A percentile compares a stretch with the other conserved stretches of the same genome.
Evolutionary conservation across 495 filamentous ascomycete genomes (phyloP).

Genomic region (Lophium mytilinum): DNA sequence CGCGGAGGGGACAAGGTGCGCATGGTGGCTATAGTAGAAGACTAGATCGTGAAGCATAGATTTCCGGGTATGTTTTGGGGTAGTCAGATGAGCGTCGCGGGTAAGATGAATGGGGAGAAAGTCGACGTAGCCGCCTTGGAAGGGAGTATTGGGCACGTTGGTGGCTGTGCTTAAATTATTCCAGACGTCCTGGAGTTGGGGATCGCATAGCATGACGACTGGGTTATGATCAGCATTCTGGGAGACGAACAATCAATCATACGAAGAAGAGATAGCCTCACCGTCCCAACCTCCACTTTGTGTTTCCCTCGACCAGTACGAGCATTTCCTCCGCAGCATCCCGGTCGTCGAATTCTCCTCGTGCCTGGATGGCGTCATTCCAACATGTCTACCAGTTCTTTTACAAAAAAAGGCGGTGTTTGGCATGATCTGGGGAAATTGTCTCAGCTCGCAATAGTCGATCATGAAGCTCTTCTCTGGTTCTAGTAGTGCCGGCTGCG

Average conservation of each 20-base stretch:
- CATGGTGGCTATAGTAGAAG: slow-evolving; percentile 15
- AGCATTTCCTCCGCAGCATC: slow-evolving; percentile 17
- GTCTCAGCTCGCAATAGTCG: slow-evolving; percentile 21
- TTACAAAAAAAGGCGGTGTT: slow-evolving; percentile 11
- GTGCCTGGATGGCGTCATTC: slow-evolving; percentile 10
- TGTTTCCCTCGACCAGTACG: slow-evolving; percentile 14
- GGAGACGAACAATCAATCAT: not conserved
- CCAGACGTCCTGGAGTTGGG: slow-evolving; percentile 7
- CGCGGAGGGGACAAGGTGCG: slow-evolving; percentile 1
- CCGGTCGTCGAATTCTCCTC: slow-evolving; percentile 13
- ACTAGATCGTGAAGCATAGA: slow-evolving; percentile 13
- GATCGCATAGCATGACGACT: slow-evolving; percentile 23
- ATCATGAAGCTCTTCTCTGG: slow-evolving; percentile 15
- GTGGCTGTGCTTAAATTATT: not conserved
- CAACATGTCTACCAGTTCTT: slow-evolving; percentile 17
- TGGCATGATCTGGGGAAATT: slow-evolving; percentile 4
- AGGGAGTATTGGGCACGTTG: slow-evolving; percentile 4
- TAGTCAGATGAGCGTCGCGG: not conserved
- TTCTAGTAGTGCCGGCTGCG: slow-evolving; percentile 15
- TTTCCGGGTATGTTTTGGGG: slow-evolving; percentile 9
- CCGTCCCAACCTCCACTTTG: slow-evolving; percentile 14
- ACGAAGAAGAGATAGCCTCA: not conserved
- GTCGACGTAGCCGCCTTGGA: slow-evolving; percentile 21
- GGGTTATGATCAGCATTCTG: not conserved
- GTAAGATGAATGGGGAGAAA: slow-evolving; percentile 6